These are phyloP conservation scores for Euryodendron excelsum DNA, from an alignment of 148 eudicot species.

Conservation along the genomic window DNA sequence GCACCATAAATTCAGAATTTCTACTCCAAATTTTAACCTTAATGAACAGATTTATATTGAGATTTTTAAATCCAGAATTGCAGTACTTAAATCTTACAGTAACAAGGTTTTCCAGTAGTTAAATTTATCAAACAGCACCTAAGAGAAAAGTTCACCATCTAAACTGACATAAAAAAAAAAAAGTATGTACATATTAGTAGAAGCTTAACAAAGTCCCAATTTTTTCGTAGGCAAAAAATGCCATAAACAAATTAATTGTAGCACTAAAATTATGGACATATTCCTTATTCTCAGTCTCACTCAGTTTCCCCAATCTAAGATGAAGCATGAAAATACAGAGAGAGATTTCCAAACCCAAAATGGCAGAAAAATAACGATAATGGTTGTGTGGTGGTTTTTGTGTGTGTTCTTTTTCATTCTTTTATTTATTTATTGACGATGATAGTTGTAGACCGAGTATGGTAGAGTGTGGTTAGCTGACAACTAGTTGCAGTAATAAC, in stretches of 20 bases:
- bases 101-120: neutral
- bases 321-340: neutral
- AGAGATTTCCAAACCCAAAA: constrained; percentile 3
- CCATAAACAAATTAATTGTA: neutral
- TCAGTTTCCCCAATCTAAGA: neutral
- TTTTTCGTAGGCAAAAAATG: neutral
- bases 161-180: neutral
- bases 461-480: neutral
- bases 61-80: neutral
- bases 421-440: no score
- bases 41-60: neutral
- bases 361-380: neutral
- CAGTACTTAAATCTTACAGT: neutral
- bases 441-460: neutral
- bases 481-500: no score
- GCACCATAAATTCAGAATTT: no score
- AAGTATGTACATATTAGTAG: no score
- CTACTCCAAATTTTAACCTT: no score
- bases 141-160: neutral
- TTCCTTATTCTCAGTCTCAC: neutral
- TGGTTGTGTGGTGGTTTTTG: no score
- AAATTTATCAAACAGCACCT: no score
- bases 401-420: no score
- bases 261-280: neutral
- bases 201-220: neutral